Conservation (phyloP, 306 rosid genomes). For the Quercus gilva region DNA sequence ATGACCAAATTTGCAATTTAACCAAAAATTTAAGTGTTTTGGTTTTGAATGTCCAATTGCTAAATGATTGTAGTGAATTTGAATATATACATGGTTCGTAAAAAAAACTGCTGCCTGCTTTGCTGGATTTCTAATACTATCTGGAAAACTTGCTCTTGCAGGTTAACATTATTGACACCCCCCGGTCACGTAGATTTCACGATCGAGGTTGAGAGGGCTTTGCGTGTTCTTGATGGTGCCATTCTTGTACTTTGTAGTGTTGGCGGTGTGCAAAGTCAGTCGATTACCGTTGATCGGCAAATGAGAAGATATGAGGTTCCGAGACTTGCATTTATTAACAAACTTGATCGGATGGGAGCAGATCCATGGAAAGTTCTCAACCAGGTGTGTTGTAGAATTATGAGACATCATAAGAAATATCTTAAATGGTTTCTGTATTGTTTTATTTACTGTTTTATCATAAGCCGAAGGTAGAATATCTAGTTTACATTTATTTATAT, state of each 20-base stretch:
- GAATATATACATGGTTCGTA: background rate
- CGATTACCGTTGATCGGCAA: conserved; percentile 96
- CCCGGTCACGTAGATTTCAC: conserved; percentile 99
- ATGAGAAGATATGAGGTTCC: conserved; percentile 98
- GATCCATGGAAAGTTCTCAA: conserved; percentile 98
- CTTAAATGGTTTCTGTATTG: background rate
- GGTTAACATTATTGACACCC: conserved; percentile 91
- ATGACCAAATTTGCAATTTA: too few species aligned
- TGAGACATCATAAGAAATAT: conserved; percentile 4
- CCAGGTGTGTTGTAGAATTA: conserved; percentile 56
- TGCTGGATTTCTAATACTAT: background rate
- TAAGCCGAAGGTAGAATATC: background rate
- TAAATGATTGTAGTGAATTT: too few species aligned
- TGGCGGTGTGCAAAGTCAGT: conserved; percentile 99
- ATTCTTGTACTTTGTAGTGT: conserved; percentile 97
- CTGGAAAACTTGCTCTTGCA: conserved; percentile 34
- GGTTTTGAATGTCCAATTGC: too few species aligned
- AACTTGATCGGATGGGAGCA: conserved; percentile 99
- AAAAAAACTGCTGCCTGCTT: background rate
- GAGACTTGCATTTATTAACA: conserved; percentile 90
- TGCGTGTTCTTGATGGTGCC: conserved; percentile 99
- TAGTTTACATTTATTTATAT: background rate
- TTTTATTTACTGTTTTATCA: background rate
- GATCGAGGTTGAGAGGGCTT: conserved; percentile 96
- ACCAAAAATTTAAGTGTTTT: too few species aligned